Percentiles rank a stretch among this genome's conserved stretches.
Conservation (phyloP, 2,329 filamentous ascomycete species). For the Myriosclerotinia scirpicola region DNA sequence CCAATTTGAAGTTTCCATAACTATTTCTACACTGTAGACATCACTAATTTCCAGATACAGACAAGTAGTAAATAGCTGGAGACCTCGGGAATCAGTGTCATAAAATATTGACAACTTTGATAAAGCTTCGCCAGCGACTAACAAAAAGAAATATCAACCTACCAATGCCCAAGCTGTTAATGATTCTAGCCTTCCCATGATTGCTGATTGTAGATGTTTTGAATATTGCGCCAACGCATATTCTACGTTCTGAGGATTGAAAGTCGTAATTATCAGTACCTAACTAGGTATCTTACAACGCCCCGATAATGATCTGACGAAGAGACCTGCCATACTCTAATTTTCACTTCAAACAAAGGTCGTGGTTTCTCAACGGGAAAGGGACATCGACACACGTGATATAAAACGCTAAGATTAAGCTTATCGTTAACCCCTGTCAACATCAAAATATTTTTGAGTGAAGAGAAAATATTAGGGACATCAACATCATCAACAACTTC, state of each 20-base stretch:
- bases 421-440: conserved; percentile 27
- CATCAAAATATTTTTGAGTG: conserved; percentile 28
- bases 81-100: too few species aligned
- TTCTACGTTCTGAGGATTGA: neutral
- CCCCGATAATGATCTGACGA: neutral
- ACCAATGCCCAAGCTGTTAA: conserved; percentile 36
- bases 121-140: neutral
- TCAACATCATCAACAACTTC: conserved; percentile 3
- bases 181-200: conserved; percentile 31
- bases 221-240: conserved; percentile 1
- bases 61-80: too few species aligned
- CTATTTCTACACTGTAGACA: neutral
- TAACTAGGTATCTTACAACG: too few species aligned
- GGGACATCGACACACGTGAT: conserved; percentile 12
- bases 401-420: conserved; percentile 31
- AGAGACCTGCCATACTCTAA: neutral
- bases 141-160: conserved; percentile 19
- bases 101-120: neutral
- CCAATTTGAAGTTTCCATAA: neutral
- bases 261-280: neutral
- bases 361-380: neutral
- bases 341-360: neutral
- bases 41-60: too few species aligned
- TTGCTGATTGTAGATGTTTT: conserved; percentile 5
- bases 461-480: conserved; percentile 9